A percentile compares a stretch with the other conserved stretches of the same genome.
Evolutionary conservation across 2,329 filamentous ascomycete genomes (phyloP).

Genomic region (Pseudocercospora pini-densiflorae): DNA sequence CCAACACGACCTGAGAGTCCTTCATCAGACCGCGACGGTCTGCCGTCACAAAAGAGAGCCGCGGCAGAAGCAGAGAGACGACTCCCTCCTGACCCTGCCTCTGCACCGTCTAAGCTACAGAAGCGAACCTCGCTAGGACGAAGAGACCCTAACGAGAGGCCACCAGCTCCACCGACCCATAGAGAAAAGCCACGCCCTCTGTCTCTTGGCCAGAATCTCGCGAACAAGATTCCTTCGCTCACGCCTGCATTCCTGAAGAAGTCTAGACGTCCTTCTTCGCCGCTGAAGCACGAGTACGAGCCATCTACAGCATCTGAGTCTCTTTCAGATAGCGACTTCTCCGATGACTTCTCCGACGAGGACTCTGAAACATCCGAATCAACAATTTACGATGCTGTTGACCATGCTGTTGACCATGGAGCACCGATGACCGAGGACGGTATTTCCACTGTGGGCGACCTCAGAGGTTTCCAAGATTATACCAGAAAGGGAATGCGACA

Average conservation of each 20-base stretch:
- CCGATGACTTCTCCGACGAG: conserved; percentile 52
- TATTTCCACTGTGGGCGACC: conserved; percentile 36
- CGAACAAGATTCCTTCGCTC: conserved; percentile 38
- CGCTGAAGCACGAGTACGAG: conserved; percentile 95
- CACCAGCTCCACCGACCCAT: conserved; percentile 40
- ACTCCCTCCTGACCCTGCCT: conserved; percentile 32
- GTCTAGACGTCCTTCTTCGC: conserved; percentile 81
- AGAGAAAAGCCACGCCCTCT: conserved; percentile 25
- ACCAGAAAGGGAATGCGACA: conserved; percentile 41
- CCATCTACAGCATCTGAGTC: conserved; percentile 75
- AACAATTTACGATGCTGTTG: conserved; percentile 60
- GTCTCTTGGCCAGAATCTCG: conserved; percentile 33
- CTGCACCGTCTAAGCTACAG: conserved; percentile 42
- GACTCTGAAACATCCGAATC: conserved; percentile 53
- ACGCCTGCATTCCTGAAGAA: conserved; percentile 45
- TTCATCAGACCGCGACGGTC: conserved; percentile 26
- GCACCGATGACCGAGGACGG: conserved; percentile 18
- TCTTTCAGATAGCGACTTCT: conserved; percentile 61
- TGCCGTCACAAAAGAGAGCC: conserved; percentile 29
- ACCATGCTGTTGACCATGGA: conserved; percentile 43
- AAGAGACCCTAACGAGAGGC: conserved; percentile 27
- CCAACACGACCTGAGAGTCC: conserved; percentile 44
- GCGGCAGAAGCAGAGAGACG: conserved; percentile 11
- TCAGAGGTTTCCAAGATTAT: conserved; percentile 42
- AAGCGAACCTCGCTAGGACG: conserved; percentile 31